phyloP scores from a whole-genome alignment of 2,329 filamentous ascomycete genomes.

The Lasiodiplodia hormozganensis region DNA sequence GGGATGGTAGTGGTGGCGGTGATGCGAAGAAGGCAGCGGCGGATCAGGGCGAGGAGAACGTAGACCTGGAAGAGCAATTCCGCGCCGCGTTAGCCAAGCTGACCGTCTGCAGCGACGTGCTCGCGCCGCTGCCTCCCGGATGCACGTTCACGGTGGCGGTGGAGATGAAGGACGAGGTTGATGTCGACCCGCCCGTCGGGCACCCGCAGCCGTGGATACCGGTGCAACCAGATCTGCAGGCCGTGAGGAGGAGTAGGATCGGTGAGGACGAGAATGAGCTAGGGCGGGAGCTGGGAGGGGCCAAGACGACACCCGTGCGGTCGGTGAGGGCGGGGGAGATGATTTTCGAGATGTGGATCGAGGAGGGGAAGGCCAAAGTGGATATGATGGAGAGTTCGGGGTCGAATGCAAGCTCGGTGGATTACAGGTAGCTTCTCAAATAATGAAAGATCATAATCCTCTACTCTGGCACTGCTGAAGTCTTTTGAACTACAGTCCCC shows the following conservation, averaged over 20 bases:
- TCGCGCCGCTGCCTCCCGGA: conserved; percentile 64
- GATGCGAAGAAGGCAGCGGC: background rate
- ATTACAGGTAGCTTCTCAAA: background rate
- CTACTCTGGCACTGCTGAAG: no score
- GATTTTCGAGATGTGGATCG: conserved; percentile 72
- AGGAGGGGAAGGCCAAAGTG: conserved; percentile 65
- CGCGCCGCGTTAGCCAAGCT: conserved; percentile 71
- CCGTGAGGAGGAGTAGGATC: conserved; percentile 25
- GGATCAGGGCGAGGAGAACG: conserved; percentile 35
- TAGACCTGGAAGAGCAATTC: conserved; percentile 75
- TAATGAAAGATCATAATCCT: background rate
- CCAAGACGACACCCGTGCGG: conserved; percentile 66
- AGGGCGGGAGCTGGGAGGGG: conserved; percentile 56
- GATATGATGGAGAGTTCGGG: conserved; percentile 34
- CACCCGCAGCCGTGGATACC: conserved; percentile 54
- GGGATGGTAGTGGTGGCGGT: background rate
- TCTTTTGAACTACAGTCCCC: no score
- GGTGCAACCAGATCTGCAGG: conserved; percentile 9
- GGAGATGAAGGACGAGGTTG: conserved; percentile 69
- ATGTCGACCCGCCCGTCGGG: conserved; percentile 55
- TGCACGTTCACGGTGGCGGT: conserved; percentile 81
- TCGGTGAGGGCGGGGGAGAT: conserved; percentile 70
- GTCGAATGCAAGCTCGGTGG: background rate
- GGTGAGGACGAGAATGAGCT: conserved; percentile 22
- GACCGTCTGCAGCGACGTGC: conserved; percentile 63